Evolutionary conservation across 2,329 filamentous ascomycete species (phyloP).

Genomic region (Cadophora sp.): DNA sequence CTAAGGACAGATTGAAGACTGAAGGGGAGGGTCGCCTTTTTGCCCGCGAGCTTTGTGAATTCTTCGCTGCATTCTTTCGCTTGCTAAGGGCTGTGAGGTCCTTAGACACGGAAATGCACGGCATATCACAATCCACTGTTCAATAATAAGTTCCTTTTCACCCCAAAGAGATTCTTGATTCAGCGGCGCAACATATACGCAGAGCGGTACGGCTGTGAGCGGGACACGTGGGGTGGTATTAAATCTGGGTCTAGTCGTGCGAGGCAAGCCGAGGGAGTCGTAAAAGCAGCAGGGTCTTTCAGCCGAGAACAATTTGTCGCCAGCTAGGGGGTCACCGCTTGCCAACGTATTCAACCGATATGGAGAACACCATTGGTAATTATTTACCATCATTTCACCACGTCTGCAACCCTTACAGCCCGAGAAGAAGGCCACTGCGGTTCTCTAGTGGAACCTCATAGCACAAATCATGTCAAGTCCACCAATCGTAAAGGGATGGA

Average conservation of each 20-base stretch:
- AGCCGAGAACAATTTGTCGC: background rate
- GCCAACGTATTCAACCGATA: background rate
- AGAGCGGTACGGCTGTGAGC: background rate
- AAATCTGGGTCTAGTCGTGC: background rate
- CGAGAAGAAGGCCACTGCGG: background rate
- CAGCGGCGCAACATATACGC: background rate
- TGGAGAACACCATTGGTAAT: slow-evolving; percentile 7
- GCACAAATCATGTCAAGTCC: background rate
- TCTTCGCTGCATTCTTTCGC: background rate
- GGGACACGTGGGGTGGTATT: background rate
- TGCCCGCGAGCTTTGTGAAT: background rate
- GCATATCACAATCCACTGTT: background rate
- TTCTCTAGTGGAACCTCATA: background rate
- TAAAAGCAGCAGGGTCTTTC: background rate
- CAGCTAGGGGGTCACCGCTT: background rate
- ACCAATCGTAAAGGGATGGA: background rate
- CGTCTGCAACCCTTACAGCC: background rate
- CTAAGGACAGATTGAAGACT: background rate
- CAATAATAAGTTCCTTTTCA: background rate
- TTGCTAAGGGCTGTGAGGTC: background rate
- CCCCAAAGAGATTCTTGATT: background rate
- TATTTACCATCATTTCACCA: background rate
- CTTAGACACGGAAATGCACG: background rate
- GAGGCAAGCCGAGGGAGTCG: background rate
- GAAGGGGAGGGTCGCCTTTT: background rate